These are phyloP conservation scores for Heliosperma pusillum DNA, from an alignment of 148 eudicot genomes.

Conservation along the genomic window DNA sequence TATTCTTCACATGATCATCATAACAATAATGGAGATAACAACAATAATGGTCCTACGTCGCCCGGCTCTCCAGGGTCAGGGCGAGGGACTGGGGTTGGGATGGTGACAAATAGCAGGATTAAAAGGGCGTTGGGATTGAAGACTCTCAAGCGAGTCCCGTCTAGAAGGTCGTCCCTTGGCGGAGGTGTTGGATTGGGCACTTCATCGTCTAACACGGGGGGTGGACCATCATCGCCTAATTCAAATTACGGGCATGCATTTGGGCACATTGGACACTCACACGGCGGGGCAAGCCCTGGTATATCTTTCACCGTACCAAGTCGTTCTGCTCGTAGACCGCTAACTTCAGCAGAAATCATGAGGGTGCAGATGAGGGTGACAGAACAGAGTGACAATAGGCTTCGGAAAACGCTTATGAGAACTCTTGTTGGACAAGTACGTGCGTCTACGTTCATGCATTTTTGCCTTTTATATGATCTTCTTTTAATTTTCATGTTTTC, in stretches of 20 bases:
- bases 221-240: conserved; percentile 40
- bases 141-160: conserved; percentile 43
- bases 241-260: conserved; percentile 8
- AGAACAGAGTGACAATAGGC: conserved; percentile 76
- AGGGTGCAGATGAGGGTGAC: conserved; percentile 94
- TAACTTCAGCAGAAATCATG: conserved; percentile 95
- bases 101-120: conserved; percentile 74
- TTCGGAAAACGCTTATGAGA: conserved; percentile 90
- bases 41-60: conserved; percentile 24
- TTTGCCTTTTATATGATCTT: background rate
- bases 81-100: conserved; percentile 49
- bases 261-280: conserved; percentile 24
- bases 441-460: background rate
- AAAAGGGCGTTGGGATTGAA: conserved; percentile 74
- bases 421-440: conserved; percentile 97
- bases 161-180: conserved; percentile 32
- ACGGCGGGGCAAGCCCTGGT: conserved; percentile 37
- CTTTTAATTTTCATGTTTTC: background rate
- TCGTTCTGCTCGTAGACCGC: conserved; percentile 41
- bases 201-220: conserved; percentile 16
- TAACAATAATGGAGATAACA: conserved; percentile 5
- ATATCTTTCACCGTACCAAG: conserved; percentile 37
- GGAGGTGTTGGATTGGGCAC: conserved; percentile 35
- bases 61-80: conserved; percentile 42
- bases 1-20: conserved; percentile 30